A percentile compares a stretch with the other conserved stretches of the same genome.
These are phyloP conservation scores for Striga hermonthica DNA, from an alignment of 305 asterid genomes.

Conservation along the genomic window DNA sequence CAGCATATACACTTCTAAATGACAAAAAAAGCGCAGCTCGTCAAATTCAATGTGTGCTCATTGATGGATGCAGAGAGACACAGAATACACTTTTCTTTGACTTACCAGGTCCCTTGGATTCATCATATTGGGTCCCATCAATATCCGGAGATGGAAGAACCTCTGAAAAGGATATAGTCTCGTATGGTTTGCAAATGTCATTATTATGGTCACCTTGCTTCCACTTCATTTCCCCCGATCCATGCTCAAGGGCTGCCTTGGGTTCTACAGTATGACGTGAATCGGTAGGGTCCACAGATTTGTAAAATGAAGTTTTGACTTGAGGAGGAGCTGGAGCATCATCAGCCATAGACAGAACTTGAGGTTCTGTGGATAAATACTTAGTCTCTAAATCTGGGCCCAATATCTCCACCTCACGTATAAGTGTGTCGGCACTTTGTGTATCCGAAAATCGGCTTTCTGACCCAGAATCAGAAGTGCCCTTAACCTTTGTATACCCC, in stretches of 20 bases:
- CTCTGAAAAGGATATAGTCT: constrained; percentile 33
- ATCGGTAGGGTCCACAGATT: constrained; percentile 33
- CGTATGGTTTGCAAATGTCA: constrained; percentile 33
- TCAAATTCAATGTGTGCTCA: too few relatives aligned
- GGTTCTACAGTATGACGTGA: constrained; percentile 30
- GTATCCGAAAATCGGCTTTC: constrained; percentile 44
- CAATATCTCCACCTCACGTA: constrained; percentile 36
- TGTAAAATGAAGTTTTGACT: constrained; percentile 31
- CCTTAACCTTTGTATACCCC: constrained; percentile 50
- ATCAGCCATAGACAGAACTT: constrained; percentile 28
- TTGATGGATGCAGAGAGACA: constrained; percentile 1
- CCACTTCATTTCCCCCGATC: constrained; percentile 43
- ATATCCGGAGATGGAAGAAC: constrained; percentile 34
- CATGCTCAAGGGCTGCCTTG: constrained; percentile 37
- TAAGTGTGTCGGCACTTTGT: constrained; percentile 30
- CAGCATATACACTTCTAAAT: neutral
- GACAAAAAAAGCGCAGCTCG: neutral
- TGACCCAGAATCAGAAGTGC: constrained; percentile 52
- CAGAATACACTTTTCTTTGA: constrained; percentile 18
- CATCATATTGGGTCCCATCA: constrained; percentile 31
- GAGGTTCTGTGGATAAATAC: constrained; percentile 34
- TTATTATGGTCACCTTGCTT: constrained; percentile 33
- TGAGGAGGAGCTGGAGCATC: constrained; percentile 37
- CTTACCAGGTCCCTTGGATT: constrained; percentile 48
- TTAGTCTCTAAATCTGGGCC: constrained; percentile 34